phyloP scores from a whole-genome alignment of 345 rosid species.

The Fremontodendron californicum region DNA sequence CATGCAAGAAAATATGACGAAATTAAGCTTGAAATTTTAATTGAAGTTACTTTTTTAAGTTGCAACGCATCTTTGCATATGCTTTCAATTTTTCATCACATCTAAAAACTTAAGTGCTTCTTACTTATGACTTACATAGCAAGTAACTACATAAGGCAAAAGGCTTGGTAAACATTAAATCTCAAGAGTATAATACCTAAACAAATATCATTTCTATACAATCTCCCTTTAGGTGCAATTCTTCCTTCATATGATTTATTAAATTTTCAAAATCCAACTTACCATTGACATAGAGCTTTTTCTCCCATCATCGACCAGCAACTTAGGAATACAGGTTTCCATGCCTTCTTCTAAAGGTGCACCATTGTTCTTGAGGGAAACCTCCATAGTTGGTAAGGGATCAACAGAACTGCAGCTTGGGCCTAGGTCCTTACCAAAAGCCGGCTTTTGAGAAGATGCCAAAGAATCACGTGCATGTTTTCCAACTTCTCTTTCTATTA shows the following conservation, averaged over 20 bases:
- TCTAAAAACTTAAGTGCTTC: background rate
- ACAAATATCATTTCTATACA: background rate
- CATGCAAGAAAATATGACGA: constrained; percentile 4
- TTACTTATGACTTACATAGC: background rate
- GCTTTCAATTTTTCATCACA: background rate
- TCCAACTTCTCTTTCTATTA: constrained; percentile 19
- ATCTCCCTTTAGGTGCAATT: background rate
- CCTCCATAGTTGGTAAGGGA: constrained; percentile 28
- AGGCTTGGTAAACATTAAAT: background rate
- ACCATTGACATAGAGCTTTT: constrained; percentile 29
- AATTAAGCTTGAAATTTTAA: background rate
- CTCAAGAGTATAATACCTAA: background rate
- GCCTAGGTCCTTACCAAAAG: constrained; percentile 15
- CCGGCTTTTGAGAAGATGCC: constrained; percentile 18
- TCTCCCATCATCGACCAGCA: constrained; percentile 16
- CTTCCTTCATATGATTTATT: background rate
- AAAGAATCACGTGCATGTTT: constrained; percentile 11
- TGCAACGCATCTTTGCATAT: background rate
- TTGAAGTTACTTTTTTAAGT: background rate
- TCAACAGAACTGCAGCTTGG: constrained; percentile 18
- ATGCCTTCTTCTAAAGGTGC: constrained; percentile 7
- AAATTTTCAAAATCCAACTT: constrained; percentile 19
- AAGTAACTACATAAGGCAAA: background rate
- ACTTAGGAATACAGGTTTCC: constrained; percentile 9
- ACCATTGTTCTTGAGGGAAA: constrained; percentile 5